Percentiles rank a stretch among this genome's conserved stretches.
Evolutionary conservation across 805 yeast genomes (phyloP).

Genomic region (Candida ulmi): DNA sequence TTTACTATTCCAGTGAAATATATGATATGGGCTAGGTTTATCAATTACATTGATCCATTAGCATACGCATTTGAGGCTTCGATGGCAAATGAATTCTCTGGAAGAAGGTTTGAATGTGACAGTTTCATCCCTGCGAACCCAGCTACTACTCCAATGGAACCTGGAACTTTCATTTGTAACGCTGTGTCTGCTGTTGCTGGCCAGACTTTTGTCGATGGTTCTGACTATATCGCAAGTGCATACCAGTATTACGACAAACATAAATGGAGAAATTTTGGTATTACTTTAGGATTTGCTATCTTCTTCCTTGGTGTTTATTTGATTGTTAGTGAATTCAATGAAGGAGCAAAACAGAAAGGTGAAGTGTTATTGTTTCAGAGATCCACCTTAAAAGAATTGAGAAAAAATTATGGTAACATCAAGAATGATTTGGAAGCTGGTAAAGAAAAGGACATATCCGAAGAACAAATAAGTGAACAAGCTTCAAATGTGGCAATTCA

Average conservation of each 20-base stretch:
- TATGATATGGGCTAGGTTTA: conserved; percentile 60
- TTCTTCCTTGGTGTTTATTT: conserved; percentile 48
- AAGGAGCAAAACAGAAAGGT: conserved; percentile 55
- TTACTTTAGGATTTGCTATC: conserved; percentile 42
- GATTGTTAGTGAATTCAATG: conserved; percentile 41
- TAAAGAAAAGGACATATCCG: not conserved
- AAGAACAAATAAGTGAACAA: conserved; percentile 24
- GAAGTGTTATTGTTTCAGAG: conserved; percentile 52
- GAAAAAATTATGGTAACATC: conserved; percentile 25
- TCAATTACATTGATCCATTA: conserved; percentile 50
- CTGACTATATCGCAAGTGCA: conserved; percentile 32
- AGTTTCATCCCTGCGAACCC: conserved; percentile 38
- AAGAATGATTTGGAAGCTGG: conserved; percentile 21
- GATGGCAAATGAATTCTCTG: conserved; percentile 49
- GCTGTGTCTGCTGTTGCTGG: conserved; percentile 33
- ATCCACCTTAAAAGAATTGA: conserved; percentile 33
- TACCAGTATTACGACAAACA: conserved; percentile 40
- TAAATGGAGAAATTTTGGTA: conserved; percentile 62
- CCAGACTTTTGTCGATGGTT: conserved; percentile 36
- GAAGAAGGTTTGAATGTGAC: conserved; percentile 30
- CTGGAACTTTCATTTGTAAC: conserved; percentile 35
- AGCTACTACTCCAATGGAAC: conserved; percentile 32
- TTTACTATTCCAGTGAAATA: conserved; percentile 48
- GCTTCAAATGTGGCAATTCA: conserved; percentile 24
- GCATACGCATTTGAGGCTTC: conserved; percentile 51